Evolutionary conservation across 495 filamentous ascomycete species (phyloP).

Genomic region (Xylaria flabelliformis): DNA sequence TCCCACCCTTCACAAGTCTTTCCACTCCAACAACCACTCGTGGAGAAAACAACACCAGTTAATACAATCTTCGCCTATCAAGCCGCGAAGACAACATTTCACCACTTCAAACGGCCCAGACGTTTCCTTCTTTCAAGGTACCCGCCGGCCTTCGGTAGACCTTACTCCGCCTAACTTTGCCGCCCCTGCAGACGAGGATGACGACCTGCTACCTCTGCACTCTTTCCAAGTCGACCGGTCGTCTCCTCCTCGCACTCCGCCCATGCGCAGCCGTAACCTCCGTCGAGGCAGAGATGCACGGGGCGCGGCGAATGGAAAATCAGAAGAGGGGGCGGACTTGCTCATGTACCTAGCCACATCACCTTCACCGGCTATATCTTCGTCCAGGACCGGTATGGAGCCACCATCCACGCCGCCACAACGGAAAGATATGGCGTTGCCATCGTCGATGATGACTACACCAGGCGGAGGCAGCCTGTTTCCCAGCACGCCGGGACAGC

Average conservation of each 20-base stretch:
- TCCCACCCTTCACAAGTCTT: constrained; percentile 64
- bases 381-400: constrained; percentile 57
- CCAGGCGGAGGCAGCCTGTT: constrained; percentile 70
- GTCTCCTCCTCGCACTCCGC: constrained; percentile 84
- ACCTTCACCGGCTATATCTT: constrained; percentile 74
- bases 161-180: constrained; percentile 68
- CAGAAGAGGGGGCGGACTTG: constrained; percentile 86
- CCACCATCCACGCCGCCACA: constrained; percentile 89
- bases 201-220: constrained; percentile 75
- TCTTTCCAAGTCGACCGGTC: constrained; percentile 71
- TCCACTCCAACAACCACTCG: constrained; percentile 59
- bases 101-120: constrained; percentile 65
- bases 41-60: constrained; percentile 79
- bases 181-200: constrained; percentile 76
- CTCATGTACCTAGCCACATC: constrained; percentile 92
- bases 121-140: constrained; percentile 72
- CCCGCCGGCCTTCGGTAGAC: constrained; percentile 65
- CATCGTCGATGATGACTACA: constrained; percentile 90
- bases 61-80: constrained; percentile 82
- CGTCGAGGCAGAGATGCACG: constrained; percentile 49
- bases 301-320: constrained; percentile 39
- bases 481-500: constrained; percentile 65
- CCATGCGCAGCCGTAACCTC: constrained; percentile 61
- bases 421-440: constrained; percentile 71
- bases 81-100: constrained; percentile 69